Percentiles rank a stretch among this genome's conserved stretches.
phyloP scores from a whole-genome alignment of 176 grass and related monocot genomes.

The Coix lacrymajobi region DNA sequence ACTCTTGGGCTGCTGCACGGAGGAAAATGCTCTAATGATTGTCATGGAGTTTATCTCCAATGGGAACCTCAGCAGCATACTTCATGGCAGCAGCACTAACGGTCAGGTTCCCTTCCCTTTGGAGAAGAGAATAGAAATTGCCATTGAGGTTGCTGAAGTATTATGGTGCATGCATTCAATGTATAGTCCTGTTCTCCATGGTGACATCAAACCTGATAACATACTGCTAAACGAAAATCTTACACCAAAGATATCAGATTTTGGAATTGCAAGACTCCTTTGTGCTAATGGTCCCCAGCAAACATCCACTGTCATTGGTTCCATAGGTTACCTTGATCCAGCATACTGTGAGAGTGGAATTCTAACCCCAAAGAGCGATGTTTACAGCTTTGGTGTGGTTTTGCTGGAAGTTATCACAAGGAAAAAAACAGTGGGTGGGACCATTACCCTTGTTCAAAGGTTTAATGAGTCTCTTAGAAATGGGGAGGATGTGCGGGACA shows the following conservation, averaged over 20 bases:
- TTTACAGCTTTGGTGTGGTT: not conserved
- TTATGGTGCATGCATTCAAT: not conserved
- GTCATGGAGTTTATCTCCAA: too few species aligned
- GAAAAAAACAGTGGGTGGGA: not conserved
- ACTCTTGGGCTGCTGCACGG: too few species aligned
- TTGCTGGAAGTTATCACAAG: not conserved
- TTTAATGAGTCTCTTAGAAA: not conserved
- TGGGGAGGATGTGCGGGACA: not conserved
- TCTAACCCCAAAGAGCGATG: not conserved
- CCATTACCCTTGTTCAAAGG: not conserved
- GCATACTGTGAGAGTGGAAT: not conserved
- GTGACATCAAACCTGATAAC: not conserved
- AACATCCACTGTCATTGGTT: not conserved
- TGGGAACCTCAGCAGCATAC: not conserved
- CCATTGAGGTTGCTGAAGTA: not conserved
- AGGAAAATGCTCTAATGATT: too few species aligned
- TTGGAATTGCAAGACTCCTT: not conserved
- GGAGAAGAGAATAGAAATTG: not conserved
- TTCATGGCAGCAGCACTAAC: not conserved
- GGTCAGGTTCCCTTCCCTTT: not conserved
- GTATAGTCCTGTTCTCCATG: constrained; percentile 7
- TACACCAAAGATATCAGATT: not conserved
- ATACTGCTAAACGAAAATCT: not conserved
- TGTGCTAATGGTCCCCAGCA: not conserved
- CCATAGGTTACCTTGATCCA: not conserved